These are phyloP conservation scores for Cyberlindnera galapagoensis DNA, from an alignment of 805 yeast species.

Conservation along the genomic window DNA sequence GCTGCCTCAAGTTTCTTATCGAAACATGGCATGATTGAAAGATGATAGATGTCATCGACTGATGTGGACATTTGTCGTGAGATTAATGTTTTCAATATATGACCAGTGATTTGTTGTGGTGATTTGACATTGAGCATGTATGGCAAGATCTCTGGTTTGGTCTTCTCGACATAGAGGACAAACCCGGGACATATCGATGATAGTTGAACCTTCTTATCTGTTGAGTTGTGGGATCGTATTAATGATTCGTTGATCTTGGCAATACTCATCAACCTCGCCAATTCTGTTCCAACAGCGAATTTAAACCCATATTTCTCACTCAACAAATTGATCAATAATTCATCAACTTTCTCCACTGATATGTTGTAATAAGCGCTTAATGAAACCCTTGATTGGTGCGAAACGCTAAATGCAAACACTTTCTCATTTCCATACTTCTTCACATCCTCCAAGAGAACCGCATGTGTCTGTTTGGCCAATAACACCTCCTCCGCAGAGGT, in stretches of 20 bases:
- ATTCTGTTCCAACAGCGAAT: conserved; percentile 76
- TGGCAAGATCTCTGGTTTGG: conserved; percentile 80
- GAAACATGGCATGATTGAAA: conserved; percentile 93
- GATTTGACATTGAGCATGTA: conserved; percentile 70
- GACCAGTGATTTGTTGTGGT: conserved; percentile 91
- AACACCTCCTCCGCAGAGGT: conserved; percentile 96
- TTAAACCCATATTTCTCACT: conserved; percentile 55
- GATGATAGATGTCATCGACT: conserved; percentile 53
- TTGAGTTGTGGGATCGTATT: conserved; percentile 7
- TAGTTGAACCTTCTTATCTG: conserved; percentile 25
- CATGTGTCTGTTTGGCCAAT: conserved; percentile 85
- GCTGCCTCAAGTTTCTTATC: conserved; percentile 95
- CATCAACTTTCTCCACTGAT: conserved; percentile 52
- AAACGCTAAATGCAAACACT: conserved; percentile 65
- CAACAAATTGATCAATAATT: conserved; percentile 51
- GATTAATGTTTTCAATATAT: conserved; percentile 52
- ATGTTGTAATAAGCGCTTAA: conserved; percentile 61
- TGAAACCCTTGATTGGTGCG: conserved; percentile 84
- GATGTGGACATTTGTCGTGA: conserved; percentile 27
- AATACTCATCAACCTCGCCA: conserved; percentile 69
- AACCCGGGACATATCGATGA: conserved; percentile 92
- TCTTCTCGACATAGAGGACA: conserved; percentile 92
- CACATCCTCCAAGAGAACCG: conserved; percentile 61
- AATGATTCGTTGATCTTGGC: conserved; percentile 40
- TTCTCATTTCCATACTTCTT: conserved; percentile 28